Evolutionary conservation across 1,284 basidiomycete genomes (phyloP), one percentile per base, ranked within the genome.

Genomic region (Irpex rosettiformis): DNA sequence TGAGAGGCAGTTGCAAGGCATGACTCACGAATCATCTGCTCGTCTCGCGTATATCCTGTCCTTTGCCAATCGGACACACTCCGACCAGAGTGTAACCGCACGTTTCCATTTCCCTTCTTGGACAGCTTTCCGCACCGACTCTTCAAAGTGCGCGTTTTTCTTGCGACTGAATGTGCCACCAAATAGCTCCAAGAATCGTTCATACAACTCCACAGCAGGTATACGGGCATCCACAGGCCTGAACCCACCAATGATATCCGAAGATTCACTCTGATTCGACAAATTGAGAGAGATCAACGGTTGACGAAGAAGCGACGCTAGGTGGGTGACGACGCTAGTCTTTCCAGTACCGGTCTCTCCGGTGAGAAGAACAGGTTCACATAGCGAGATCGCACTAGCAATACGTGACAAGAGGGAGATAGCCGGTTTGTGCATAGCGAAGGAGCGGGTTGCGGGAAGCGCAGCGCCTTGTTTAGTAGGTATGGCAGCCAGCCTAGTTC

Each of bases 301-400:
- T 37, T 86, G 85, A 16, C 83, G 83, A 28, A 97, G 80, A n/a
- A 93, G 74, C 3, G 86, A 81, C 18, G 97, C 92, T 22, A 99
- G 81, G 65, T 97, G 88, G 22, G 95, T 93, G 18, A 99, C 85
- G 2, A 89, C 83, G 48, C 95, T 97, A 1, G 97, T 99, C 75
- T 99, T 99, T 37, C 97, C 97, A 0, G 97, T 99, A 45, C 97
- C 97, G 0, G 97, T 99, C 77, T 99, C 97, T 57, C 97, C 97
- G 0, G 96, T 96, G 21, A 99, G 82, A 1, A 99, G 81, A 1
- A 96, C 79, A 0, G 97, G 95, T 70, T 99, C 97, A 13, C 76
- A 75, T 37, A 91, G 77, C 0, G 87, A 79, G 30, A 96, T 79
- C 0, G 90, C 84, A 10, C 86, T 88, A 0, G 89, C 85, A 48